These are phyloP conservation scores for Alliaria petiolata DNA, from an alignment of 345 rosid genomes.

Conservation along the genomic window DNA sequence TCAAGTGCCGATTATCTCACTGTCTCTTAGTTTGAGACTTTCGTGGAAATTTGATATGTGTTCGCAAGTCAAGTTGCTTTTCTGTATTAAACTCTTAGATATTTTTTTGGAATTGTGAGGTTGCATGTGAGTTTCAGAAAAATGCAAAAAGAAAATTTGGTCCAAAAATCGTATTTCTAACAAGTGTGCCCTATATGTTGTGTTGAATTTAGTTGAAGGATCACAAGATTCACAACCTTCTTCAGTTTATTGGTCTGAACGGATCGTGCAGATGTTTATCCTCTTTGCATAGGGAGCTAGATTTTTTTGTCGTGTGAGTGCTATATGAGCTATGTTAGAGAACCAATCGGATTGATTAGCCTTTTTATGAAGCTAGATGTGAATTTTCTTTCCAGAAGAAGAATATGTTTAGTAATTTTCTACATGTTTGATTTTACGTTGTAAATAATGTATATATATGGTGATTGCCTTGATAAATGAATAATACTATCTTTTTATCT, in stretches of 20 bases:
- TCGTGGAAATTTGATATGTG: neutral
- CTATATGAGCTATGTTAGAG: too few relatives aligned
- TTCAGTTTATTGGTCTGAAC: neutral
- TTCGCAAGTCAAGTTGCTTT: neutral
- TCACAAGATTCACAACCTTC: too few relatives aligned
- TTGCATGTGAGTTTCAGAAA: neutral
- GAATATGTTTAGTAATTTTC: too few relatives aligned
- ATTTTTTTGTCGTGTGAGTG: too few relatives aligned
- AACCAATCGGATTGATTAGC: too few relatives aligned
- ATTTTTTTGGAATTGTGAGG: neutral
- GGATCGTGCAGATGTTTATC: neutral
- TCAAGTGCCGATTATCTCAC: neutral
- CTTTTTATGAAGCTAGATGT: too few relatives aligned
- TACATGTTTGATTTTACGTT: too few relatives aligned
- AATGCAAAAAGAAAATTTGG: neutral
- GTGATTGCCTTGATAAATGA: too few relatives aligned
- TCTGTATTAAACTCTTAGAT: neutral
- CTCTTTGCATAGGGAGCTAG: neutral
- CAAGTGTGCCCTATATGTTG: neutral
- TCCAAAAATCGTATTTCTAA: neutral
- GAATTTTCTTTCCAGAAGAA: too few relatives aligned
- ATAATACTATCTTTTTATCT: too few relatives aligned
- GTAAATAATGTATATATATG: too few relatives aligned
- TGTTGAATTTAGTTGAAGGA: neutral
- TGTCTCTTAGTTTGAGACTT: neutral